Conservation (phyloP, 192 early-diverging fungal species). For the Allomyces macrogynus region DNA sequence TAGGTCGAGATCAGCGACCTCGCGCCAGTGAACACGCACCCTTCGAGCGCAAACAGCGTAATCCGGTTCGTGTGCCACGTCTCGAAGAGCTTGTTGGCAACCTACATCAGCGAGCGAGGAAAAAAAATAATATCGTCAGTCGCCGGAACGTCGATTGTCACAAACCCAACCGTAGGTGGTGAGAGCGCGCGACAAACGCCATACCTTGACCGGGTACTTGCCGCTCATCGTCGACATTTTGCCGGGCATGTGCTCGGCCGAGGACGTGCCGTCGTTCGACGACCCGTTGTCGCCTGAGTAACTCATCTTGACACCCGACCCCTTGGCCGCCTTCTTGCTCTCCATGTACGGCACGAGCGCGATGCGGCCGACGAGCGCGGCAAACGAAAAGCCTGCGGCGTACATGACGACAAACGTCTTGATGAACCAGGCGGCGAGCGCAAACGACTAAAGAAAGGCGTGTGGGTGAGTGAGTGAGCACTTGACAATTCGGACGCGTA, state of each 20-base stretch:
- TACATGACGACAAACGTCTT: background rate
- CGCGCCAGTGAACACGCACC: background rate
- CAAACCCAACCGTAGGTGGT: too few species aligned
- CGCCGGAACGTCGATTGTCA: too few species aligned
- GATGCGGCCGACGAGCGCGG: background rate
- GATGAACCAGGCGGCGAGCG: background rate
- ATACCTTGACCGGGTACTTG: background rate
- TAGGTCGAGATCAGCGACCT: too few species aligned
- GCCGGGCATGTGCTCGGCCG: background rate
- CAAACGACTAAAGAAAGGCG: background rate
- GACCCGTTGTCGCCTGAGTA: background rate
- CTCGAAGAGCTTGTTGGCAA: background rate
- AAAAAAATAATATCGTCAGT: too few species aligned
- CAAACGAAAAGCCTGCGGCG: background rate
- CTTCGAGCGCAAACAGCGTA: background rate
- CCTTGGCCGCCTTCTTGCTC: background rate
- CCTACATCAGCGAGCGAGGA: background rate
- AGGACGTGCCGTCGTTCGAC: background rate
- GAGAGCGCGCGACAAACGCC: too few species aligned
- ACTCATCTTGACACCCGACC: background rate
- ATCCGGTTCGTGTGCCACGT: background rate
- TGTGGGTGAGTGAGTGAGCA: too few species aligned
- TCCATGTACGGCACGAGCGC: background rate
- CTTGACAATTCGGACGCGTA: too few species aligned
- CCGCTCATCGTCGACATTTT: background rate